phyloP scores from a whole-genome alignment of 2,329 filamentous ascomycete species.

The Trichoderma atrobrunneum region DNA sequence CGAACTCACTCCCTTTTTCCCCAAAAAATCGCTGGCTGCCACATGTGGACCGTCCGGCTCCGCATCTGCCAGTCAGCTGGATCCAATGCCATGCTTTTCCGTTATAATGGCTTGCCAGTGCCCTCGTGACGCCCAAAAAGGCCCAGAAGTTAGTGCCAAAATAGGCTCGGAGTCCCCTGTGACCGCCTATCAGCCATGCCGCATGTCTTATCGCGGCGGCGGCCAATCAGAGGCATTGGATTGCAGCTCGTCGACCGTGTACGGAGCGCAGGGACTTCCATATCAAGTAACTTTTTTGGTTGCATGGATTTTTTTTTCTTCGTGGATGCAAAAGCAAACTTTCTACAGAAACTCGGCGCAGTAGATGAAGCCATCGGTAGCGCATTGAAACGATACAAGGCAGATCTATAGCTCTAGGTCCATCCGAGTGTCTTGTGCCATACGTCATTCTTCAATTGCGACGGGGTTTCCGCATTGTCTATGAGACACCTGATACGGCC shows the following conservation, averaged over 20 bases:
- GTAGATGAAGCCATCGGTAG: not conserved
- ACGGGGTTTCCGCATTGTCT: not conserved
- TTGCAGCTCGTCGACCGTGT: not conserved
- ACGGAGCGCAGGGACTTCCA: not conserved
- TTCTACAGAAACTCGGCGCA: not conserved
- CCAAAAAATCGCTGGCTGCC: not conserved
- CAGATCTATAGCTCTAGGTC: not conserved
- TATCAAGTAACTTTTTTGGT: not conserved
- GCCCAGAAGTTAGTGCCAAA: not conserved
- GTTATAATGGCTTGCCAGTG: not conserved
- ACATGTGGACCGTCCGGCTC: constrained; percentile 1
- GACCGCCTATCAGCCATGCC: not conserved
- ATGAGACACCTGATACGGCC: constrained; percentile 21
- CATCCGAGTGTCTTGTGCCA: not conserved
- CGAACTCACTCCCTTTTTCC: not conserved
- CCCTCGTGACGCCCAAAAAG: not conserved
- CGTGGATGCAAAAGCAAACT: not conserved
- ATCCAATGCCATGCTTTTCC: not conserved
- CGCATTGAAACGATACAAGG: not conserved
- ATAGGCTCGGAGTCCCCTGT: not conserved
- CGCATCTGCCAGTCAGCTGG: constrained; percentile 6
- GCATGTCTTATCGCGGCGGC: not conserved
- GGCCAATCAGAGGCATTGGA: not conserved
- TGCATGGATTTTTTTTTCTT: not conserved
- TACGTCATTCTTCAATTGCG: not conserved